Base-by-base conservation (phyloP, 164 flowering plant genomes). In the Macadamia tetraphylla region DNA sequence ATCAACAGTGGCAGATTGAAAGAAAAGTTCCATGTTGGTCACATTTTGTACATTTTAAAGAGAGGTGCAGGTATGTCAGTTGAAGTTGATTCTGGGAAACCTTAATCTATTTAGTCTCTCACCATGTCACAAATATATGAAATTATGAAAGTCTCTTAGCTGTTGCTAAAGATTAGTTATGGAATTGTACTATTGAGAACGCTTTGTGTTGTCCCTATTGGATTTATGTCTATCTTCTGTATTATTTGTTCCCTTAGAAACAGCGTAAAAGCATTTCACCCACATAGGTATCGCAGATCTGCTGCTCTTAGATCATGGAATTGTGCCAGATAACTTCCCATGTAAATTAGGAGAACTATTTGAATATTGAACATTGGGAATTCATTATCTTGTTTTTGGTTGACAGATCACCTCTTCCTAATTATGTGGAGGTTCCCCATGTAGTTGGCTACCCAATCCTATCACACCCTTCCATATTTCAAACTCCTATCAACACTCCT, bases 21-120 rank as follows among this genome's bases (percentile, higher is more conserved):
- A 80, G 98, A 78, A 80, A 78, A 73, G 94, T 91, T 69, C 98
- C 98, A 55, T 94, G 98, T 70, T 94, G 98, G 98, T 94, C 98
- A n/a, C 90, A 88, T 81, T 94, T 89, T 67, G 52, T 91, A 46
- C 62, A 73, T 15, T 56, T 72, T 15, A 65, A 80, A 59, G 71
- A 63, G 65, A 84, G 92, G 68, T 94, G 97, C 89, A 91, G 88
- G 97, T 91, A 82, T 48, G 79, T 46, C n/a, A 60, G 15, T 6
- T 2, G 67, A 53, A 56, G 30, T 32, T 29, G 48, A 60, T 30
- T 68, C 13, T 7, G 15, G 13, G 42, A 43, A 43, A 18, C 2
- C 32, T 44, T 58, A 44, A 56, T 31, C n/a, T 29, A 7, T 44
- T 23, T 46, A 30, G 23, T 29, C 29, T 18, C n/a, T 46, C 0